These are phyloP conservation scores for Acanthamoeba healyi DNA, from an alignment of 208 protist genomes.

Conservation along the genomic window DNA sequence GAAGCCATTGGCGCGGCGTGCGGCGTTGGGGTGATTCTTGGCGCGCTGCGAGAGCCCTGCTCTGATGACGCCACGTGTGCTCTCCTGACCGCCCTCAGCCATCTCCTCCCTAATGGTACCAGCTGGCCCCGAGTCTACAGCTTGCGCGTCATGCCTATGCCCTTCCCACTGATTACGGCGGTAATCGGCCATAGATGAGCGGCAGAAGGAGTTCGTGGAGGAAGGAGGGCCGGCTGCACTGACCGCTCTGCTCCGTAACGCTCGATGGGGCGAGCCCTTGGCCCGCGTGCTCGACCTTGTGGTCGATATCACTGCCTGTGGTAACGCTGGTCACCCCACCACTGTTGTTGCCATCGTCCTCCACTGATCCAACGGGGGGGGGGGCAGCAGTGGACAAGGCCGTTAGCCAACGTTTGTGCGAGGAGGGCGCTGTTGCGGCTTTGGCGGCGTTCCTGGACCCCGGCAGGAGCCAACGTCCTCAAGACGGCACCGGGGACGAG, in stretches of 20 bases:
- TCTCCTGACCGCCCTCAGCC: neutral
- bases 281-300: neutral
- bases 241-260: neutral
- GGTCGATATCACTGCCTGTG: constrained; percentile 1
- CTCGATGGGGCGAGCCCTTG: neutral
- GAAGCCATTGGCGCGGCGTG: neutral
- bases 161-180: no score
- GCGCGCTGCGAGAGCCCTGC: neutral
- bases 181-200: neutral
- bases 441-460: no score
- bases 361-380: neutral
- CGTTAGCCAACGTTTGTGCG: no score
- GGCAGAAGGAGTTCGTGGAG: neutral
- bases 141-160: neutral
- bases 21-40: neutral
- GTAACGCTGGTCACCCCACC: neutral
- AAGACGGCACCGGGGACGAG: no score
- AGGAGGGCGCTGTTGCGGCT: no score
- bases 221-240: neutral
- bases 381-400: no score
- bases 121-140: neutral
- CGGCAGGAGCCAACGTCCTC: no score
- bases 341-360: neutral
- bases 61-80: neutral
- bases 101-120: neutral